Evolutionary conservation across 805 yeast species (phyloP), one percentile per base, ranked within the genome.

Genomic region (Yamadazyma phyllophila): DNA sequence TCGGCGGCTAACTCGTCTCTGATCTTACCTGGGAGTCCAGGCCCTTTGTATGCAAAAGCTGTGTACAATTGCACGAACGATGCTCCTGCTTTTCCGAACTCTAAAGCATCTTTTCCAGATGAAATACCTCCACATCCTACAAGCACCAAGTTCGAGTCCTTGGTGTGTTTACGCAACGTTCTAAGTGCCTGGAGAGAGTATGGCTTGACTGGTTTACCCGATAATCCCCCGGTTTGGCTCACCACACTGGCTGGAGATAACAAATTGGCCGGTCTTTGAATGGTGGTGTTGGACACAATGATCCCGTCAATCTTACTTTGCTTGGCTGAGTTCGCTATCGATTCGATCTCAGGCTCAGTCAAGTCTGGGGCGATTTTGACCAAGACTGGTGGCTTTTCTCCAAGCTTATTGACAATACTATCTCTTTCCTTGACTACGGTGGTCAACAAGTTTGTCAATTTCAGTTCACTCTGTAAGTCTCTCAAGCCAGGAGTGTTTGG

Each of bases 401-500:
- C 73, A 36, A 73, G 63, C 36, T 71, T 54, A 44, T 74, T 76
- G 45, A 60, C 57, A 36, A 83, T 65, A 2, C 49, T 46, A 30
- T 55, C 39, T 61, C 97, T 80, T 61, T 86, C 90, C 1, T 67
- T 63, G 10, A 71, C 90, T 29, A 92, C 90, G 10, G 81, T 69
- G 8, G 77, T 67, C 55, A 92, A 74, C 56, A 92, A 70, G 30
- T 74, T 74, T 7, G 88, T 80, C 48, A 92, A 76, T 61, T 85
- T 87, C 45, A 73, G 74, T 55, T 88, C 96, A 46, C 71, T 79
- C 69, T 92, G 98, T 54, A 92, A 76, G 55, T 82, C 88, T 59
- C 98, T 80, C 54, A 92, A 76, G 2, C 97, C 97, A 4, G 98
- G 98, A 1, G 98, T 92, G 61, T 92, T 92, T 43, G 98, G 98